Conservation (phyloP, 495 filamentous ascomycete genomes). For the Astrocystis sublimbata region DNA sequence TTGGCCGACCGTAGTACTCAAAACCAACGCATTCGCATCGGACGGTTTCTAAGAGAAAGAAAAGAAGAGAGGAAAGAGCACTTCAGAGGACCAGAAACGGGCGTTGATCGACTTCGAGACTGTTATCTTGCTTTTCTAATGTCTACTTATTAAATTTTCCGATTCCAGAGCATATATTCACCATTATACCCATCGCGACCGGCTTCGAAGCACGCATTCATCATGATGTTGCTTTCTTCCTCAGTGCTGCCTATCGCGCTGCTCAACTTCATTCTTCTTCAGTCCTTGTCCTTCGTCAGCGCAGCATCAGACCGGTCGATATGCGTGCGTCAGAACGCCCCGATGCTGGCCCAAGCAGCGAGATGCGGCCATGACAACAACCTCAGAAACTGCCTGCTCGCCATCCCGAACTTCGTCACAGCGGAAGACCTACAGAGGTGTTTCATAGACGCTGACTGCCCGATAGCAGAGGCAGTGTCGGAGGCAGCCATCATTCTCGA, state of each 20-base stretch:
- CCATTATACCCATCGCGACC: not conserved
- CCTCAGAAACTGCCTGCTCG: constrained; percentile 39
- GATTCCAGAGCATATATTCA: not conserved
- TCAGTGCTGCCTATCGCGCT: constrained; percentile 16
- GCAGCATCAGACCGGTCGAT: constrained; percentile 23
- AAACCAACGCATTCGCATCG: not conserved
- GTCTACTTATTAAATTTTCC: not conserved
- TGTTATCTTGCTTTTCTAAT: not conserved
- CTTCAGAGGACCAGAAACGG: not conserved
- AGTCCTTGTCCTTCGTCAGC: constrained; percentile 12
- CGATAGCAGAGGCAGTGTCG: constrained; percentile 34
- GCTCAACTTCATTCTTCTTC: constrained; percentile 19
- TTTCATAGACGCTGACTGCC: constrained; percentile 44
- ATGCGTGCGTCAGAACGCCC: constrained; percentile 37
- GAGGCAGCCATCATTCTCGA: constrained; percentile 35
- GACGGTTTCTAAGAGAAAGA: not conserved
- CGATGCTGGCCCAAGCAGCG: constrained; percentile 32
- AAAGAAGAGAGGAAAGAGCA: not conserved
- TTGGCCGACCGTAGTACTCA: not conserved
- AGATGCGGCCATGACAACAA: constrained; percentile 40
- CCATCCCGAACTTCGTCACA: constrained; percentile 19
- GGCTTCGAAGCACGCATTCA: not conserved
- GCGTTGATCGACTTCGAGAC: not conserved
- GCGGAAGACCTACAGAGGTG: constrained; percentile 37
- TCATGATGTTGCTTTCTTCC: not conserved